These are phyloP conservation scores for Dothiorella sarmentorum DNA, from an alignment of 2,329 filamentous ascomycete species.

Conservation along the genomic window DNA sequence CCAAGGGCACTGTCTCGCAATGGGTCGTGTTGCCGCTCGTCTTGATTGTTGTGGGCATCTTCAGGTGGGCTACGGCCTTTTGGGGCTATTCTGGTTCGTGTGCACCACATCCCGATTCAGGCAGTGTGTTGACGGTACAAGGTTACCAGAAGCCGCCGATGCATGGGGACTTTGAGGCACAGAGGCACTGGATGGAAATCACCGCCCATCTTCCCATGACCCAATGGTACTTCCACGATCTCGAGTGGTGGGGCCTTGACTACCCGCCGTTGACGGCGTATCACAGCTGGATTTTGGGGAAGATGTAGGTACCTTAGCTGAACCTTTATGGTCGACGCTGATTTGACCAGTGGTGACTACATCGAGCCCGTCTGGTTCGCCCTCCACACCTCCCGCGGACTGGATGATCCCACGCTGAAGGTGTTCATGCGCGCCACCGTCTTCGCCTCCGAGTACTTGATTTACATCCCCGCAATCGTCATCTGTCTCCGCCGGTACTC, in stretches of 20 bases:
- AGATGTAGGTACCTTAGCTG: conserved; percentile 55
- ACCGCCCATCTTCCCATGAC: conserved; percentile 84
- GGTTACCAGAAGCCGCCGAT: conserved; percentile 80
- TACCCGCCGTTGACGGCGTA: conserved; percentile 97
- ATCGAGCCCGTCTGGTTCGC: conserved; percentile 87
- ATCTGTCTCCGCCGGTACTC: conserved; percentile 82
- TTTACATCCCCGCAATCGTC: conserved; percentile 80
- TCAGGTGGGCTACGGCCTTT: conserved; percentile 85
- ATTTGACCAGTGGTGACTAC: conserved; percentile 56
- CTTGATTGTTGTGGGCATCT: conserved; percentile 85
- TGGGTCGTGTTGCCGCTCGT: conserved; percentile 88
- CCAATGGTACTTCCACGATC: conserved; percentile 96
- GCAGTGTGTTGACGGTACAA: conserved; percentile 31
- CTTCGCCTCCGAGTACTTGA: conserved; percentile 82
- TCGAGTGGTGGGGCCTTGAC: conserved; percentile 96
- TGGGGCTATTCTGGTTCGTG: conserved; percentile 88
- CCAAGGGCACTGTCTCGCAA: conserved; percentile 77
- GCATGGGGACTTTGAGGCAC: conserved; percentile 96
- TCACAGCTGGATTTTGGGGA: conserved; percentile 93
- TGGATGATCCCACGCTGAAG: conserved; percentile 76
- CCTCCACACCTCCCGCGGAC: conserved; percentile 75
- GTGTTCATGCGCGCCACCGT: conserved; percentile 95
- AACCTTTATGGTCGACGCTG: conserved; percentile 7
- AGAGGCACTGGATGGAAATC: conserved; percentile 98
- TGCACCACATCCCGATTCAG: background rate